Percentiles rank a stretch among this genome's conserved stretches.
Conservation (phyloP, 1,284 basidiomycete species). For the Volvariella surrecta region DNA sequence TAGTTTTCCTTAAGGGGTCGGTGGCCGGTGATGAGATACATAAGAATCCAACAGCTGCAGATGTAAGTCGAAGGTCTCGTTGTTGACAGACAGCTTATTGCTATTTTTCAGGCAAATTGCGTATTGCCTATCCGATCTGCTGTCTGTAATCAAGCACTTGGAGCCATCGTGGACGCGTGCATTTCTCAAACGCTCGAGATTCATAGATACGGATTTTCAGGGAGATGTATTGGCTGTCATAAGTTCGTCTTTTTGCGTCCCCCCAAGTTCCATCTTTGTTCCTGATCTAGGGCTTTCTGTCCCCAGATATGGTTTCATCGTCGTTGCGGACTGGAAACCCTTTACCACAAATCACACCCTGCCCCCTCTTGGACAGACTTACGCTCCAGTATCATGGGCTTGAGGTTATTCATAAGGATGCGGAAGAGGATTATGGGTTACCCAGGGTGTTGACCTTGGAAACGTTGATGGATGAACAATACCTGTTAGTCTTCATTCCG, state of each 20-base stretch:
- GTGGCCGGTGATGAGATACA: slow-evolving; percentile 65
- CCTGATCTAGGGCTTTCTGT: too few species aligned
- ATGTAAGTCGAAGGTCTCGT: slow-evolving; percentile 29
- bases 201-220: slow-evolving; percentile 75
- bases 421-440: slow-evolving; percentile 62
- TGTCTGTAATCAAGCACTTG: slow-evolving; percentile 55
- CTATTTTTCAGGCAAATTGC: slow-evolving; percentile 41
- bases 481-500: slow-evolving; percentile 32
- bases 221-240: slow-evolving; percentile 79
- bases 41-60: slow-evolving; percentile 56
- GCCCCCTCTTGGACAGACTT: slow-evolving; percentile 74
- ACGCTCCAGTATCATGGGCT: slow-evolving; percentile 53
- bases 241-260: slow-evolving; percentile 37
- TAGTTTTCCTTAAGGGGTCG: slow-evolving; percentile 61
- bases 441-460: slow-evolving; percentile 57
- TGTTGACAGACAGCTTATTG: slow-evolving; percentile 2
- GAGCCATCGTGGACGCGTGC: slow-evolving; percentile 71
- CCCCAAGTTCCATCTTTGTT: not conserved
- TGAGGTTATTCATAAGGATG: slow-evolving; percentile 54
- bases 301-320: slow-evolving; percentile 54
- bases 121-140: slow-evolving; percentile 53
- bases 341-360: slow-evolving; percentile 82
- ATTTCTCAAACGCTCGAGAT: slow-evolving; percentile 65
- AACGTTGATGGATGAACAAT: slow-evolving; percentile 61
- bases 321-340: slow-evolving; percentile 71